Conservation (phyloP, 2,329 filamentous ascomycete species). For the Sporothrix protearum region DNA sequence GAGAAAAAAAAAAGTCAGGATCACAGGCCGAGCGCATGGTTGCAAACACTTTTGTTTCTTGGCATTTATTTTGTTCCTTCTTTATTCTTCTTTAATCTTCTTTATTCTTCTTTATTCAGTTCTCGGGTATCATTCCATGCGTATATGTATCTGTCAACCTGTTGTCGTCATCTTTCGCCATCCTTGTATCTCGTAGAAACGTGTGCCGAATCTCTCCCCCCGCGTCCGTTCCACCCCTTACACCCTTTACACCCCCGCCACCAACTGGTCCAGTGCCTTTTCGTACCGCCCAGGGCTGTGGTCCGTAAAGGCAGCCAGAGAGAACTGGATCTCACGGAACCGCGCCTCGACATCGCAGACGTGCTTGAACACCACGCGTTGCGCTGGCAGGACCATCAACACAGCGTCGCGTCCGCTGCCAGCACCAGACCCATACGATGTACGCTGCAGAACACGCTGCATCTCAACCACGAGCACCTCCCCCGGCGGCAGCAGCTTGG, state of each 20-base stretch:
- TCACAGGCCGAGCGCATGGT: not conserved
- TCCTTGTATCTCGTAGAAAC: not conserved
- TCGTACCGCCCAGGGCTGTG: slow-evolving; percentile 74
- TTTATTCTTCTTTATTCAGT: not conserved
- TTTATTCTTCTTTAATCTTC: not conserved
- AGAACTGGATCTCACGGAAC: slow-evolving; percentile 69
- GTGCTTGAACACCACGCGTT: slow-evolving; percentile 65
- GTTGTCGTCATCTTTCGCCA: not conserved
- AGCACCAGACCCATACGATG: slow-evolving; percentile 52
- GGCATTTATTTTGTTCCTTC: too few relatives aligned
- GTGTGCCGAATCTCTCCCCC: not conserved
- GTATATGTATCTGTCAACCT: not conserved
- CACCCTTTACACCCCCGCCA: slow-evolving; percentile 10
- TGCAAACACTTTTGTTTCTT: too few relatives aligned
- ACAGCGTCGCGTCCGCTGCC: slow-evolving; percentile 7
- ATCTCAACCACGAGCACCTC: slow-evolving; percentile 72
- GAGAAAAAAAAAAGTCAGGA: not conserved
- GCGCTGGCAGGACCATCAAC: slow-evolving; percentile 51
- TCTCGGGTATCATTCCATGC: slow-evolving; percentile 8
- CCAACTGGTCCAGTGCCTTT: slow-evolving; percentile 60
- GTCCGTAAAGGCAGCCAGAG: slow-evolving; percentile 69
- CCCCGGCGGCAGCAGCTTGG: slow-evolving; percentile 69
- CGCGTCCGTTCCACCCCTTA: not conserved
- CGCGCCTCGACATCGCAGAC: slow-evolving; percentile 66
- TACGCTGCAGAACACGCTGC: slow-evolving; percentile 62